Percentiles rank a stretch among this genome's conserved stretches.
phyloP scores from a whole-genome alignment of 805 yeast genomes.

The Candida morakotiae region DNA sequence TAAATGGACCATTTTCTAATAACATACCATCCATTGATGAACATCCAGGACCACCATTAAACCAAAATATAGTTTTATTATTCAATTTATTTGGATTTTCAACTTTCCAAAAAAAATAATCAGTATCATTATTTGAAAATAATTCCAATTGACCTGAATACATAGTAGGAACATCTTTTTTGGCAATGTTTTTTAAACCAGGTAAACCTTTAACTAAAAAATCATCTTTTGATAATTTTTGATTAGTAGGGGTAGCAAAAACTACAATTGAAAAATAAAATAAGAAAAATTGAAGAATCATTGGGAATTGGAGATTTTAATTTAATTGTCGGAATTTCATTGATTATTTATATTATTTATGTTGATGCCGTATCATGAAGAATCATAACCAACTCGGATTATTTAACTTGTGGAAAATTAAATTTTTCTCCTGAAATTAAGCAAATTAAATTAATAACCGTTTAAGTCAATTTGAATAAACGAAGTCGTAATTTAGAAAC shows the following conservation, averaged over 20 bases:
- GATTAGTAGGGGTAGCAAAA: not conserved
- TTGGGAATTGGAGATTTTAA: no score
- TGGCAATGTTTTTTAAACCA: constrained; percentile 30
- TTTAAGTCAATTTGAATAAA: no score
- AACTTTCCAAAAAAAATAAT: constrained; percentile 78
- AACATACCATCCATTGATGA: constrained; percentile 98
- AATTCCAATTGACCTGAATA: constrained; percentile 65
- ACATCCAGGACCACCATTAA: constrained; percentile 98
- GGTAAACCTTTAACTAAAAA: constrained; percentile 33
- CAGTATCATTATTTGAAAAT: constrained; percentile 47
- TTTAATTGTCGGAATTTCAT: no score
- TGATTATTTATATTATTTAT: no score
- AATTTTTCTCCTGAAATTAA: no score
- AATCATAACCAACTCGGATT: not conserved
- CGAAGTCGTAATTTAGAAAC: no score
- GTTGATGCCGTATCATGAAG: constrained; percentile 1
- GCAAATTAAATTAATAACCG: no score
- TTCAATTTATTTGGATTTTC: constrained; percentile 22
- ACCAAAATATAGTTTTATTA: constrained; percentile 69
- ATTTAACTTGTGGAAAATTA: no score
- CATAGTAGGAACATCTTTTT: constrained; percentile 44
- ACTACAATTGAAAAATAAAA: not conserved
- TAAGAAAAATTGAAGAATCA: not conserved
- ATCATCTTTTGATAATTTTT: constrained; percentile 1
- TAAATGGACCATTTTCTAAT: constrained; percentile 86